Evolutionary conservation across 106 monocot genomes (phyloP), one percentile per base, ranked within the genome.

Genomic region (Apostasia shenzhenica): DNA sequence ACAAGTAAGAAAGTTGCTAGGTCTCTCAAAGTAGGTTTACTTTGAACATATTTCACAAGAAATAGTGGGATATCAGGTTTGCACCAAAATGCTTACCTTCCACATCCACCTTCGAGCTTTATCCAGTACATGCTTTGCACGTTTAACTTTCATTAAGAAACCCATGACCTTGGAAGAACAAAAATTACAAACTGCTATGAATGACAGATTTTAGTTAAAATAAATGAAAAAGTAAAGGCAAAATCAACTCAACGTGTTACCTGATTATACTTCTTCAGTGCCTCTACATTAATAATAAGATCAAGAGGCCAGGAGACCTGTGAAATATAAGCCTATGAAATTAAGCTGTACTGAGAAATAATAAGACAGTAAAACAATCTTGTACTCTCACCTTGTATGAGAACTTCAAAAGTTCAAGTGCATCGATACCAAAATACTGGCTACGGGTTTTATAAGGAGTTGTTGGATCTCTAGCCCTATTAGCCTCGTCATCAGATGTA

Each of bases 301-400:
- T 97, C 86, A 55, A 97, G 92, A 57, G 95, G 95, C 95, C 92
- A 97, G 14, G 95, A 87, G 57, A 92, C 92, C 95, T 97, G 75
- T 45, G 71, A 70, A 7, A 72, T 70, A 11, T 57, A 77, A 71
- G 11, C 47, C 6, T 69, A 8, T 61, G 57, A 3, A 63, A 41
- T 2, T 37, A 38, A 67, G 4, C 43, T 7, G 2, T 39, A 41
- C 64, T 60, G 41, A 48, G 41, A 57, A 55, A 51, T 64, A 53
- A 59, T 26, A 59, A 41, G 37, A 26, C 61, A 26, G 78, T 41
- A 49, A 44, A 71, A 48, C 48, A 39, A 7, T 6, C 26, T 48
- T 14, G n/a, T 59, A 55, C 26, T 50, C 54, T 63, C 70, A 92
- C 95, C 79, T 97, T 97, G 67, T 92, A 97, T 44, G 86, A 79